Base-by-base conservation (phyloP, 306 rosid genomes). In the Lathyrus tuberosus region DNA sequence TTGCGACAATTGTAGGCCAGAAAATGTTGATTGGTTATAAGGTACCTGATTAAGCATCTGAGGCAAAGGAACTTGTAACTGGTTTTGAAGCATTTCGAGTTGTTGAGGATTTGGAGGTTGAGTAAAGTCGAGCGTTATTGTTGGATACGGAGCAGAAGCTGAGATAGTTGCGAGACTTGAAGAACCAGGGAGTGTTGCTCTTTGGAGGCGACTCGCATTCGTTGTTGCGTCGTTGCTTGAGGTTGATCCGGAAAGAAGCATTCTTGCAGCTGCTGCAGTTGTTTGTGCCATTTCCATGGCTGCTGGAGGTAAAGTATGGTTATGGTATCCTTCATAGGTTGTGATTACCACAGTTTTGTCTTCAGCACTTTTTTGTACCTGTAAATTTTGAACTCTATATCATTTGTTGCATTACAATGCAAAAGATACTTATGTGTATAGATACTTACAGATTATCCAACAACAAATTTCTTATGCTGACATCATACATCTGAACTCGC, bases 301-400 rank as follows among this genome's bases (percentile, higher is more conserved):
- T 1, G 96, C 86, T 3, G 95, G 87, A 0, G 96, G 95, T 70
- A 94, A 76, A 10, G 96, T 85, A 58, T 94, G 99, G 84, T 46
- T 88, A 86, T 94, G 99, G 28, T 77, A 83, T 1, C 96, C 96
- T 76, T 94, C 99, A 40, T 94, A 94, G 14, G 99, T 91, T 54
- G 99, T 88, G 17, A 87, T 72, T 0, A 91, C 81, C 26, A 94
- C 77, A 5, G 92, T 81, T 46, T 71, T 13, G 65, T 94, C 99
- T 61, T 88, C 88, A 3, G 87, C 92, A 79, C 99, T 88, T 70
- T 96, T 91, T 86, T 91, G 97, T 38, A 94, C 95, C 98, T 94
- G 69, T 53, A 8, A 49, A 49, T 3, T 18, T 17, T 49, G 0
- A 49, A 8, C 10, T 48, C 4, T 48, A 8, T 48, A 16, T 16